Base-by-base conservation (phyloP, 352 stramenopile species). In the Blastocystis hominis region DNA sequence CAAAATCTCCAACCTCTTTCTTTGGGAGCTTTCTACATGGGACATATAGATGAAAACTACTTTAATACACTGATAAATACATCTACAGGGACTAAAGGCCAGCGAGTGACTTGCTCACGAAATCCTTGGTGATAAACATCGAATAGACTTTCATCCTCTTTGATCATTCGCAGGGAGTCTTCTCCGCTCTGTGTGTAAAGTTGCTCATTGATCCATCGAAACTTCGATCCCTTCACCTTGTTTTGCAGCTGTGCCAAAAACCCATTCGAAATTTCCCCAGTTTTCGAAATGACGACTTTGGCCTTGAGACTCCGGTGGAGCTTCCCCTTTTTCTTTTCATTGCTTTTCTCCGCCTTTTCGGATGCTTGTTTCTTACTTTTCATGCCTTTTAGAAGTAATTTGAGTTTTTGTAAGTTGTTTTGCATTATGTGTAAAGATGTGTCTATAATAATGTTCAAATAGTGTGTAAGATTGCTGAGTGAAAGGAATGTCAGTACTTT, bases 161-260 rank as follows among this genome's bases (percentile, higher is more conserved):
- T n/a, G 38, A 84, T 69, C 72, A 84, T 84, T 20, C 70, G 13
- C n/a, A 84, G 59, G 38, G 72, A 66, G 7, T 77, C 47, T 46
- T 69, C 54, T 46, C 72, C 72, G 42, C 59, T 70, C 38, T 84
- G 72, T 3, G 72, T 84, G 42, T 84, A 84, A 42, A 84, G 36
- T 17, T 84, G 47, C 42, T 84, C 72, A 54, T 84, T 84, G n/a
- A 84, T 84, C 72, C 72, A 84, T 46, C 72, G 72, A 62, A 84
- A 84, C 20, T 84, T 84, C 3, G 72, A 84, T 5, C 72, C 72
- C 46, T 84, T 84, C 44, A 84, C 20, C 38, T 84, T 84, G 17
- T 84, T 47, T 54, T 62, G 54, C 36, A 84, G 42, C 59, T 70
- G 72, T 7, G 17, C 54, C 6, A 84, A 4, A 9, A 84, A 46